Conservation (phyloP, 179 eudicot genomes). For the Beta macrorhiza region DNA sequence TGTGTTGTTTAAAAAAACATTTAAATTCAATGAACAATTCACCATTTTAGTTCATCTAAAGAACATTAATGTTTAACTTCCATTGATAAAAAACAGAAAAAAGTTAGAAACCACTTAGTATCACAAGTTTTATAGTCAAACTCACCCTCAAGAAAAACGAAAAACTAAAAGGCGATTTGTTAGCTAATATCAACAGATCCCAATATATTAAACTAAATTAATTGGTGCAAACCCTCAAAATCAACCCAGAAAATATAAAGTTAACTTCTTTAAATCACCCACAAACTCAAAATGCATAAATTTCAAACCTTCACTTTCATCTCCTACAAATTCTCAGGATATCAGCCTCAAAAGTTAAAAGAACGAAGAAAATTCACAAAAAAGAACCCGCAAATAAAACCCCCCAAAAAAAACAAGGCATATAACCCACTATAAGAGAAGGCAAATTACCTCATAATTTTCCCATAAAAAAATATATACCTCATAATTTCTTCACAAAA, state of each 20-base stretch:
- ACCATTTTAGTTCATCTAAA: not conserved
- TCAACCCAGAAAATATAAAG: conserved; percentile 5
- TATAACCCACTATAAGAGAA: no score
- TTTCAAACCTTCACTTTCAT: not conserved
- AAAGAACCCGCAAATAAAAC: no score
- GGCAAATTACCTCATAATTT: no score
- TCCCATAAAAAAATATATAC: not conserved
- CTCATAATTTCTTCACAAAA: not conserved
- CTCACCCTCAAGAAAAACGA: not conserved
- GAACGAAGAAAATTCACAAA: no score
- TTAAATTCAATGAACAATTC: not conserved
- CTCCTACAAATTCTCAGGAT: not conserved
- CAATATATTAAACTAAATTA: not conserved
- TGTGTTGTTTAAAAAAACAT: not conserved
- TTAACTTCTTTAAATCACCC: not conserved
- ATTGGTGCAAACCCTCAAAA: conserved; percentile 3
- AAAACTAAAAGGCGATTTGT: not conserved
- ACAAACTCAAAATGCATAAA: conserved; percentile 1
- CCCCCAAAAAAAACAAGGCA: no score
- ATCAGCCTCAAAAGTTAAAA: no score
- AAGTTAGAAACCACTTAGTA: no score
- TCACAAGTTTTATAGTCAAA: not conserved
- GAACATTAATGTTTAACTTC: no score
- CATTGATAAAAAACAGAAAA: no score
- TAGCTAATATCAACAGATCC: not conserved